Conservation (phyloP, 495 filamentous ascomycete species). For the Tuber indicum region DNA sequence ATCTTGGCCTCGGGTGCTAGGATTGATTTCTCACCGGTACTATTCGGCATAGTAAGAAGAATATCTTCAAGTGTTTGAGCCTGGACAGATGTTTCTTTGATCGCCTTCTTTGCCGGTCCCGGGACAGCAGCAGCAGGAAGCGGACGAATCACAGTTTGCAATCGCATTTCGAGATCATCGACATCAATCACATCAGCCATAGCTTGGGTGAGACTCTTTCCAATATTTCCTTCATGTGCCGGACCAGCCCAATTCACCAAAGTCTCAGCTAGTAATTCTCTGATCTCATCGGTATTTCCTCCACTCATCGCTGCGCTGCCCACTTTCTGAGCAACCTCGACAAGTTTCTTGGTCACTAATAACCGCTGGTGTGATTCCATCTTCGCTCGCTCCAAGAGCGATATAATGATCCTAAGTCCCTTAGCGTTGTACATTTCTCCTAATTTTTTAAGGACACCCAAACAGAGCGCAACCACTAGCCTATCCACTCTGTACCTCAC, state of each 20-base stretch:
- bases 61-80: constrained; percentile 20
- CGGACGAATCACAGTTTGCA: constrained; percentile 59
- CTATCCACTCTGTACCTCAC: constrained; percentile 62
- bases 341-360: constrained; percentile 56
- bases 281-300: constrained; percentile 43
- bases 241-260: constrained; percentile 57
- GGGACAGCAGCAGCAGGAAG: constrained; percentile 15
- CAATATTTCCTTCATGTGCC: constrained; percentile 47
- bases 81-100: constrained; percentile 26
- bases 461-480: constrained; percentile 63
- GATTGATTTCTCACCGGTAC: constrained; percentile 48
- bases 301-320: constrained; percentile 46
- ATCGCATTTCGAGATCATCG: constrained; percentile 60
- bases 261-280: constrained; percentile 57
- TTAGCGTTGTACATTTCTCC: constrained; percentile 54
- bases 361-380: constrained; percentile 57
- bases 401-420: constrained; percentile 54
- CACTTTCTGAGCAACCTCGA: constrained; percentile 53
- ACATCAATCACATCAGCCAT: constrained; percentile 60
- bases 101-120: constrained; percentile 13
- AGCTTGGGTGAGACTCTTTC: constrained; percentile 54
- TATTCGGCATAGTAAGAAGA: constrained; percentile 30
- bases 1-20: constrained; percentile 41
- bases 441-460: constrained; percentile 61
- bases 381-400: constrained; percentile 55